These are phyloP conservation scores for Penicillium sp. DNA, from an alignment of 2,329 filamentous ascomycete genomes.

Conservation along the genomic window DNA sequence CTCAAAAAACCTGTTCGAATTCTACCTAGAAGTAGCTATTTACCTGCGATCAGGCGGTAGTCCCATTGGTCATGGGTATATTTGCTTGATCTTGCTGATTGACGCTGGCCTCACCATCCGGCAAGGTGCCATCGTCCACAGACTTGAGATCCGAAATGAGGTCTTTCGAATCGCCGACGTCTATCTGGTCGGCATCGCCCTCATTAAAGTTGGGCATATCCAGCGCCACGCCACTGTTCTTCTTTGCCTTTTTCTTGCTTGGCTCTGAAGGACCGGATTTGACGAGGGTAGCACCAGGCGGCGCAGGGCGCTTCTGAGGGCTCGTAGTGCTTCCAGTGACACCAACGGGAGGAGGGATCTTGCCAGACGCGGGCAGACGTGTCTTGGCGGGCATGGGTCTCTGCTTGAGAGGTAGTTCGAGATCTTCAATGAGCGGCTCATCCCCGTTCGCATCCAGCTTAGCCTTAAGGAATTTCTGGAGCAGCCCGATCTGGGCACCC, in stretches of 20 bases:
- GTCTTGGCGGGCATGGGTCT: slow-evolving; percentile 54
- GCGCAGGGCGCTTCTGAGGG: slow-evolving; percentile 47
- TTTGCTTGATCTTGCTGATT: slow-evolving; percentile 13
- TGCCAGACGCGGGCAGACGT: slow-evolving; percentile 51
- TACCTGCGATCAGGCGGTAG: slow-evolving; percentile 15
- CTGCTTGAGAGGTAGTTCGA: slow-evolving; percentile 92
- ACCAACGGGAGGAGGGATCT: slow-evolving; percentile 45
- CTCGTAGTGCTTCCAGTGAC: slow-evolving; percentile 40
- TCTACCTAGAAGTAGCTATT: background rate
- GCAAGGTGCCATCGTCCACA: slow-evolving; percentile 12
- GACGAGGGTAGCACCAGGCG: slow-evolving; percentile 31
- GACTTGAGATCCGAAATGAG: slow-evolving; percentile 13
- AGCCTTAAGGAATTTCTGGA: slow-evolving; percentile 87
- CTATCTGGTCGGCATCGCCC: slow-evolving; percentile 35
- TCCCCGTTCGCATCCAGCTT: slow-evolving; percentile 85
- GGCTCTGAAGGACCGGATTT: slow-evolving; percentile 40
- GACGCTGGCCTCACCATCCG: slow-evolving; percentile 16
- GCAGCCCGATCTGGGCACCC: slow-evolving; percentile 78
- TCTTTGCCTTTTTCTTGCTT: slow-evolving; percentile 50
- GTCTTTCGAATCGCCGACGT: slow-evolving; percentile 18
- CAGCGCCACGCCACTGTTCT: slow-evolving; percentile 41
- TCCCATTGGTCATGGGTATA: slow-evolving; percentile 22
- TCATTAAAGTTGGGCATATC: slow-evolving; percentile 31
- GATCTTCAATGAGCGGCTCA: slow-evolving; percentile 85
- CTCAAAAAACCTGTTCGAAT: background rate